A percentile compares a stretch with the other conserved stretches of the same genome.
Evolutionary conservation across 2,329 filamentous ascomycete genomes (phyloP).

Genomic region (Penicillium crustosum): DNA sequence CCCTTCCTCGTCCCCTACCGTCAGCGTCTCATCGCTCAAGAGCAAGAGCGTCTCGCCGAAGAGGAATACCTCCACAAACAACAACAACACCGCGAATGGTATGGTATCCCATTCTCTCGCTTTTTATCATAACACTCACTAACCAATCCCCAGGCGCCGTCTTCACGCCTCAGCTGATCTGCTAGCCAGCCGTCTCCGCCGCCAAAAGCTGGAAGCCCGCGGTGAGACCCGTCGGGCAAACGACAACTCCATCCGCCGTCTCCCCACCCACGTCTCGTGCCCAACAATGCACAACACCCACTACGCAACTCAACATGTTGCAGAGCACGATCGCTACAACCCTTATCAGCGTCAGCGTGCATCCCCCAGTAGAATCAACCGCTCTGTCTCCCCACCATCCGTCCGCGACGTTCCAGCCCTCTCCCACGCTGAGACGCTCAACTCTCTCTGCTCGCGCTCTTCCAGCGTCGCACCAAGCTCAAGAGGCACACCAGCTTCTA

Average conservation of each 20-base stretch:
- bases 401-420: slow-evolving; percentile 46
- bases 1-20: slow-evolving; percentile 86
- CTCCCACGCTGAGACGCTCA: slow-evolving; percentile 43
- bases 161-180: slow-evolving; percentile 39
- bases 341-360: slow-evolving; percentile 39
- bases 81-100: slow-evolving; percentile 38
- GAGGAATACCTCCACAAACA: slow-evolving; percentile 34
- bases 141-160: slow-evolving; percentile 25
- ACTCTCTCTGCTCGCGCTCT: slow-evolving; percentile 44
- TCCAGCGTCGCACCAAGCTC: slow-evolving; percentile 47
- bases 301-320: slow-evolving; percentile 29
- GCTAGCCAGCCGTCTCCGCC: slow-evolving; percentile 37
- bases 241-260: slow-evolving; percentile 27
- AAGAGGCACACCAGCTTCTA: slow-evolving; percentile 45
- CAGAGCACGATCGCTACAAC: slow-evolving; percentile 38
- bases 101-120: slow-evolving; percentile 2
- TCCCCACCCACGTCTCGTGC: slow-evolving; percentile 32
- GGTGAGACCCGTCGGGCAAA: slow-evolving; percentile 24
- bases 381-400: slow-evolving; percentile 47
- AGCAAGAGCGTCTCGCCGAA: slow-evolving; percentile 51
- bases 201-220: slow-evolving; percentile 37
- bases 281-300: slow-evolving; percentile 34
- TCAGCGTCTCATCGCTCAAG: slow-evolving; percentile 53
- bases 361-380: slow-evolving; percentile 38
- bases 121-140: background rate